Percentiles rank a stretch among this genome's conserved stretches.
Conservation (phyloP, 257 asterid genomes). For the Jaltomata sinuosa region DNA sequence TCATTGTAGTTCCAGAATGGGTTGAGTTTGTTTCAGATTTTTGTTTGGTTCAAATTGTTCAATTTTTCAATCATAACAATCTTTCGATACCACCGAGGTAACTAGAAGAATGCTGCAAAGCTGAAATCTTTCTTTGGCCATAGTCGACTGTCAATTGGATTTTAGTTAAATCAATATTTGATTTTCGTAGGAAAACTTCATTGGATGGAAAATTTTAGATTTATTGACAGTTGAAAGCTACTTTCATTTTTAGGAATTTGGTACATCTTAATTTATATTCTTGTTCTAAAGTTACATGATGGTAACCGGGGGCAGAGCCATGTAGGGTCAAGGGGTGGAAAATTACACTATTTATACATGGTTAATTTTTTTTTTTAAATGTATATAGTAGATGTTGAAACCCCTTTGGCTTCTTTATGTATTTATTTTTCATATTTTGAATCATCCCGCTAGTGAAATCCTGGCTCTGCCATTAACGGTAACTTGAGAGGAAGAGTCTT, state of each 20-base stretch:
- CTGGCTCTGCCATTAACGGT: too few species aligned
- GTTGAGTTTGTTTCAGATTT: neutral
- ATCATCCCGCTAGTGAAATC: too few species aligned
- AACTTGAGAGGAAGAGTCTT: neutral
- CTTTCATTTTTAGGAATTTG: neutral
- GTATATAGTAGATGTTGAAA: too few species aligned
- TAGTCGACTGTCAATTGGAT: neutral
- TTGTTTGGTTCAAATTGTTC: neutral
- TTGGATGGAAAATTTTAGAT: neutral
- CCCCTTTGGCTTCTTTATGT: too few species aligned
- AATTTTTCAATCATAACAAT: neutral
- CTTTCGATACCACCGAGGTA: neutral
- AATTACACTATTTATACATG: too few species aligned
- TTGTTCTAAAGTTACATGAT: neutral
- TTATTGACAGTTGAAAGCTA: neutral
- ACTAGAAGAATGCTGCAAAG: neutral
- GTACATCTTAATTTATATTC: neutral
- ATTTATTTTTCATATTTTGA: too few species aligned
- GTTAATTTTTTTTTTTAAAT: too few species aligned
- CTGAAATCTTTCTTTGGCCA: neutral
- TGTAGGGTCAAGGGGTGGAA: too few species aligned
- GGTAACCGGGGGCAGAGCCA: neutral
- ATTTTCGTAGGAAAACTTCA: neutral
- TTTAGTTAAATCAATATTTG: neutral
- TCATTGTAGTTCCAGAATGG: neutral